These are phyloP conservation scores for Neurospora crassa DNA, from an alignment of 2,329 filamentous ascomycete species.

Conservation along the genomic window DNA sequence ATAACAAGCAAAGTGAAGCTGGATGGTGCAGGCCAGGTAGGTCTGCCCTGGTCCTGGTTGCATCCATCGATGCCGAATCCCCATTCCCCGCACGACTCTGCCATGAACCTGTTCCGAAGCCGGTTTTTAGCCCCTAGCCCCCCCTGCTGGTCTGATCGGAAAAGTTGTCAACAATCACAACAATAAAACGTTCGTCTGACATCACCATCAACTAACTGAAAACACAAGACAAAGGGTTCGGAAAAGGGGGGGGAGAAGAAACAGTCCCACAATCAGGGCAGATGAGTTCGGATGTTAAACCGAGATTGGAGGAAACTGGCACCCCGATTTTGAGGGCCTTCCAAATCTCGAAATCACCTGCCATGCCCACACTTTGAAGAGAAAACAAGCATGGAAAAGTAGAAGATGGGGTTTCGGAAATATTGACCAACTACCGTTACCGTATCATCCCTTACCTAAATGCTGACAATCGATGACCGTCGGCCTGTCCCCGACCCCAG, in stretches of 20 bases:
- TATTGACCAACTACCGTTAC: neutral
- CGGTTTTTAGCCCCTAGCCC: neutral
- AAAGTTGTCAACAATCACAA: neutral
- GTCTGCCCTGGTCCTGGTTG: neutral
- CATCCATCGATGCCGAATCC: neutral
- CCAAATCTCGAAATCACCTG: neutral
- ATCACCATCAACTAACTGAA: neutral
- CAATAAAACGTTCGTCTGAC: neutral
- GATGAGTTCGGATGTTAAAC: neutral
- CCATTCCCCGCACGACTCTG: neutral
- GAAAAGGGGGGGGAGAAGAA: neutral
- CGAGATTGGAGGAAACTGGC: neutral
- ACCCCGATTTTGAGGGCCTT: neutral
- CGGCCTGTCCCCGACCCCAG: neutral
- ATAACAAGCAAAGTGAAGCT: neutral
- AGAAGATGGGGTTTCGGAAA: neutral
- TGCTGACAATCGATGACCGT: neutral
- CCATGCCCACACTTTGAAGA: neutral
- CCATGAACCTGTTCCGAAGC: neutral
- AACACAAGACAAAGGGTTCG: neutral
- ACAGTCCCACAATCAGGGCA: neutral
- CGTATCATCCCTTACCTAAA: neutral
- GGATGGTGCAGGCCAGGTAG: neutral
- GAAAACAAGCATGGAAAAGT: neutral
- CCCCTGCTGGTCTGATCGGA: neutral